Base-by-base conservation (phyloP, 768 basidiomycete genomes). In the Ramaria sp. region DNA sequence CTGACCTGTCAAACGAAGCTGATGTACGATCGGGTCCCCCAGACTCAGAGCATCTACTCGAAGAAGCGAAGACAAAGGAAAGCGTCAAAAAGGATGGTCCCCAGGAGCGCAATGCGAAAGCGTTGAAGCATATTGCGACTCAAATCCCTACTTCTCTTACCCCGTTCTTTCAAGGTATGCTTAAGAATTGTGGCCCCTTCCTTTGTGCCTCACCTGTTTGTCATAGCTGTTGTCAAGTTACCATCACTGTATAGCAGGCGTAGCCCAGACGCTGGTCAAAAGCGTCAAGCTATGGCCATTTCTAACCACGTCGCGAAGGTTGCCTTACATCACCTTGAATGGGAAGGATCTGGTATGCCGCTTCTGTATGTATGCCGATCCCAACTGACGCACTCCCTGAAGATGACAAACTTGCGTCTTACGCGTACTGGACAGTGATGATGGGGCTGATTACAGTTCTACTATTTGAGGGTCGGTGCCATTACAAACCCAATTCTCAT, bases 121-220 rank as follows among this genome's bases (percentile, higher is more conserved):
- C 85, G 3, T 71, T 93, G 36, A 87, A 84, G 63, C 88, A 92
- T 61, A 70, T 94, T 39, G 82, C 86, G 0, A 82, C 82, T 57
- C 83, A 87, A 25, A 73, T 93, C 48, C 88, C 90, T 0, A 79
- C 75, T 34, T 75, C 82, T 2, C 68, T 93, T 55, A 78, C 82
- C 1, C 87, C 91, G 1, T 86, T 96, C 67, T 89, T 92, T 68
- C 89, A 90, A 76, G 81, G 92, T 90, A 67, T 56, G 72, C 65
- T 7, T 4, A n/a, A 48, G 15, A 24, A 55, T 32, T 9, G 28
- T 50, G 8, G 20, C 10, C 3, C 56, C 12, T 52, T 56, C n/a
- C 55, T 18, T 24, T 27, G 25, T 30, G n/a, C 30, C 30, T 32
- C 39, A 32, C 12, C 34, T 24, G 20, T 27, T 25, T 16, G 15